Conservation (phyloP, 2,329 filamentous ascomycete species). For the Rutstroemia sp. region DNA sequence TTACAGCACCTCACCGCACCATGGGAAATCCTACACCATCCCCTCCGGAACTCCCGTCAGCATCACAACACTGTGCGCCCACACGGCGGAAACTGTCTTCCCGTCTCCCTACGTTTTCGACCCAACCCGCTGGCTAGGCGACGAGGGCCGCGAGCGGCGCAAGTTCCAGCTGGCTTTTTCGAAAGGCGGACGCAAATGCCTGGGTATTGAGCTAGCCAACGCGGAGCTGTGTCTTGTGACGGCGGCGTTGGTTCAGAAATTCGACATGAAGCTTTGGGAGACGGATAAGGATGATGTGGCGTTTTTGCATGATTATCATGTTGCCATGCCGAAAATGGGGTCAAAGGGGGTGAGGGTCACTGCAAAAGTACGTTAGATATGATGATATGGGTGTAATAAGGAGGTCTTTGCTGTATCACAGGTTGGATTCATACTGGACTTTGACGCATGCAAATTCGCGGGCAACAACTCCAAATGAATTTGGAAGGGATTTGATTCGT, state of each 20-base stretch:
- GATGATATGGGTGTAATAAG: too few relatives aligned
- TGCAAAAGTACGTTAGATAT: background rate
- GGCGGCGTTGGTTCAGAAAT: constrained; percentile 2
- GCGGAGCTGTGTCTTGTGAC: constrained; percentile 12
- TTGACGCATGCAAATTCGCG: too few relatives aligned
- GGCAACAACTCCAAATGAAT: too few relatives aligned
- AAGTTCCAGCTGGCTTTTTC: constrained; percentile 35
- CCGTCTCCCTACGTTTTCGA: constrained; percentile 18
- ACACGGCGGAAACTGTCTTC: constrained; percentile 29
- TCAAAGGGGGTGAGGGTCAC: background rate
- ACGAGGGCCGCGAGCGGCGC: constrained; percentile 11
- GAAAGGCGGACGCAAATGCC: constrained; percentile 34
- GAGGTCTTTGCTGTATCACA: too few relatives aligned
- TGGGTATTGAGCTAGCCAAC: constrained; percentile 28
- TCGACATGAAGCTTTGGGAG: background rate
- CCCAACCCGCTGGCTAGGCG: constrained; percentile 36
- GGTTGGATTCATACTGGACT: too few relatives aligned
- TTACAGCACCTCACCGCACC: background rate
- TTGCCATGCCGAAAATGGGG: background rate
- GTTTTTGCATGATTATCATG: constrained; percentile 8
- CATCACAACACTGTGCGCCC: constrained; percentile 14
- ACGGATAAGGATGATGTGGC: constrained; percentile 1
- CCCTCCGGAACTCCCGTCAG: constrained; percentile 15
- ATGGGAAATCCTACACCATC: constrained; percentile 12
- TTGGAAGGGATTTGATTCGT: too few relatives aligned